Conservation (phyloP, 306 rosid genomes). For the Mimosa pudica region DNA sequence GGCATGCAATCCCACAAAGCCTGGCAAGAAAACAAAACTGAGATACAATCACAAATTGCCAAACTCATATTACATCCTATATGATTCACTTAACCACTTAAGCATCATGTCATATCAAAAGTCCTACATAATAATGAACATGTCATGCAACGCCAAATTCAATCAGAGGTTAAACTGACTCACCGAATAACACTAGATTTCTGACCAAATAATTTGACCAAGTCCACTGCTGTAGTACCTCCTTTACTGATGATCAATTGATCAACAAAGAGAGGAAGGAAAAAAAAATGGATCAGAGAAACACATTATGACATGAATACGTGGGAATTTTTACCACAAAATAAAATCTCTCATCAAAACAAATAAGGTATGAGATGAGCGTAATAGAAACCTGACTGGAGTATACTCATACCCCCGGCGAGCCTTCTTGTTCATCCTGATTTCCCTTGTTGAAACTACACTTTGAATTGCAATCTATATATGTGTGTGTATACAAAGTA, state of each 20-base stretch:
- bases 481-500: conserved; percentile 30
- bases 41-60: not conserved
- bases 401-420: conserved; percentile 73
- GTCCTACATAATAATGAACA: conserved; percentile 6
- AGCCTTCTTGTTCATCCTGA: conserved; percentile 89
- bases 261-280: conserved; percentile 19
- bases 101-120: not conserved
- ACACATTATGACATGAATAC: not conserved
- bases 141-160: conserved; percentile 15
- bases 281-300: conserved; percentile 20
- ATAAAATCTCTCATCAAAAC: conserved; percentile 13
- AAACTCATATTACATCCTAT: not conserved
- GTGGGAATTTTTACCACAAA: not conserved
- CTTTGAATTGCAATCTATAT: conserved; percentile 83
- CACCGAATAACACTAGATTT: conserved; percentile 84
- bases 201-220: conserved; percentile 87
- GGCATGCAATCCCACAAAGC: not conserved
- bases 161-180: conserved; percentile 37
- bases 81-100: conserved; percentile 14
- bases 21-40: not conserved
- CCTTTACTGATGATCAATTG: conserved; percentile 59
- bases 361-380: not conserved
- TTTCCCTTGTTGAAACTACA: conserved; percentile 88
- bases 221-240: conserved; percentile 74
- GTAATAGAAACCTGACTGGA: conserved; percentile 60